Conservation (phyloP, 306 rosid species). For the Fragaria vesca region DNA sequence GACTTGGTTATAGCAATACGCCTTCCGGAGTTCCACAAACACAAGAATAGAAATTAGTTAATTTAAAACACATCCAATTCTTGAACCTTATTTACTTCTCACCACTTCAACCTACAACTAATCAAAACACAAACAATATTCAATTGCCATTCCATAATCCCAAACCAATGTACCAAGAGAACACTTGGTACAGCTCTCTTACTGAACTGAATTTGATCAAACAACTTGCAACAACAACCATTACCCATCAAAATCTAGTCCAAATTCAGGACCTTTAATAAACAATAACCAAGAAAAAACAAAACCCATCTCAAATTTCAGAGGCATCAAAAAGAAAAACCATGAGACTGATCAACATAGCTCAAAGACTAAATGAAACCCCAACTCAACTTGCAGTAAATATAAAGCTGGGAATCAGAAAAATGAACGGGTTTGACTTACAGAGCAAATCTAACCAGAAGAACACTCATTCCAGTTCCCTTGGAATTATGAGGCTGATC, state of each 20-base stretch:
- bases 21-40: not conserved
- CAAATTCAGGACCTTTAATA: not conserved
- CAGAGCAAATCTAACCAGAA: not conserved
- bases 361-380: not conserved
- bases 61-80: not conserved
- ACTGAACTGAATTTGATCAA: not conserved
- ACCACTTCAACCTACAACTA: not conserved
- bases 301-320: slow-evolving; percentile 18
- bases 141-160: not conserved
- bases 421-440: slow-evolving; percentile 4
- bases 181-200: not conserved
- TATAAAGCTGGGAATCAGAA: not conserved
- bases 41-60: not conserved
- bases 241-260: not conserved
- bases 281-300: slow-evolving; percentile 15
- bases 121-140: not conserved
- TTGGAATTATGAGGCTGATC: slow-evolving; percentile 1
- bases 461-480: slow-evolving; percentile 15
- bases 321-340: not conserved
- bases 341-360: not conserved
- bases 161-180: not conserved
- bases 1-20: not conserved
- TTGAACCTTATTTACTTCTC: not conserved
- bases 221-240: not conserved
- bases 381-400: not conserved